These are phyloP conservation scores for Rhynchosporium graminicola DNA, from an alignment of 2,329 filamentous ascomycete genomes.

Conservation along the genomic window DNA sequence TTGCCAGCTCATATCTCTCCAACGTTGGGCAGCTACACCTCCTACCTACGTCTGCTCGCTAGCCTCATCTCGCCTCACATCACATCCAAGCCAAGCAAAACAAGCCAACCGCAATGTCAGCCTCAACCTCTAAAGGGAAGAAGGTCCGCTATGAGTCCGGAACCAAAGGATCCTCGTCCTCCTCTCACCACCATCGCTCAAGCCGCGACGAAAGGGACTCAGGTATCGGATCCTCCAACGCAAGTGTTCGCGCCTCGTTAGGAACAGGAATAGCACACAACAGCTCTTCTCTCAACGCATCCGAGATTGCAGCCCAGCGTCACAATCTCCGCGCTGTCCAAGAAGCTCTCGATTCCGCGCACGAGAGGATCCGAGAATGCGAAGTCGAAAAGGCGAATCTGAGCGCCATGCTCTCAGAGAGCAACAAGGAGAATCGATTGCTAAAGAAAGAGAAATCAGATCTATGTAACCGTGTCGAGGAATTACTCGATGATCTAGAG, in stretches of 20 bases:
- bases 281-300: constrained; percentile 6
- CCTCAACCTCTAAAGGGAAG: constrained; percentile 30
- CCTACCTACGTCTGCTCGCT: background rate
- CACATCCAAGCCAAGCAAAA: constrained; percentile 5
- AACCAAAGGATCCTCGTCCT: constrained; percentile 27
- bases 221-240: constrained; percentile 31
- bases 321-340: constrained; percentile 28
- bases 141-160: constrained; percentile 34
- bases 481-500: constrained; percentile 19
- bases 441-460: constrained; percentile 30
- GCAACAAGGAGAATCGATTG: constrained; percentile 32
- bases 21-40: background rate
- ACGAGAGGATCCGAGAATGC: constrained; percentile 28
- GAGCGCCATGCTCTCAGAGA: constrained; percentile 26
- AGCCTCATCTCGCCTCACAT: constrained; percentile 15
- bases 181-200: constrained; percentile 25
- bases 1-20: constrained; percentile 18
- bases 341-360: constrained; percentile 35
- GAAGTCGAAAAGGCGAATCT: constrained; percentile 22
- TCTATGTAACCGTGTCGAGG: constrained; percentile 17
- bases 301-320: constrained; percentile 29
- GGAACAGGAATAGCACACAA: constrained; percentile 23
- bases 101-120: constrained; percentile 27
- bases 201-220: constrained; percentile 28
- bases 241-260: constrained; percentile 34